These are phyloP conservation scores for Mycena vitilis DNA, from an alignment of 768 basidiomycete species.

Conservation along the genomic window DNA sequence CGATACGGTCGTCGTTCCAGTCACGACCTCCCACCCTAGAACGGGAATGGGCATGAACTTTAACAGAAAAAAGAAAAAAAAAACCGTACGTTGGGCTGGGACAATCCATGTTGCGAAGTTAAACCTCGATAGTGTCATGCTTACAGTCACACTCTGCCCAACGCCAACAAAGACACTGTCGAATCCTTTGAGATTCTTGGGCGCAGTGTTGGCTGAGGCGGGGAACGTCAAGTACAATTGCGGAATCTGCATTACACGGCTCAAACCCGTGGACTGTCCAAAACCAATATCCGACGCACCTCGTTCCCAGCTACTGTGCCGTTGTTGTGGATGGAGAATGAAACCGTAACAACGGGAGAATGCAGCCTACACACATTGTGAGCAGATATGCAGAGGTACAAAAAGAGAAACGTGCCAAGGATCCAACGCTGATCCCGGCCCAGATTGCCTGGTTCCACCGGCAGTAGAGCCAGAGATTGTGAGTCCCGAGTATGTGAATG, in stretches of 20 bases:
- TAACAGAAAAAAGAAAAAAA: not conserved
- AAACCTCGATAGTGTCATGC: slow-evolving; percentile 60
- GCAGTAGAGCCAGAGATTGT: slow-evolving; percentile 54
- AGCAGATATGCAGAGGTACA: not conserved
- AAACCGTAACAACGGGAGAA: slow-evolving; percentile 61
- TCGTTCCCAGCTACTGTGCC: slow-evolving; percentile 67
- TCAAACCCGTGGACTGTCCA: not conserved
- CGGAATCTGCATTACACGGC: slow-evolving; percentile 52
- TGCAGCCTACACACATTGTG: slow-evolving; percentile 54
- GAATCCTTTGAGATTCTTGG: slow-evolving; percentile 67
- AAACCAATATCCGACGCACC: slow-evolving; percentile 44
- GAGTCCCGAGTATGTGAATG: slow-evolving; percentile 62
- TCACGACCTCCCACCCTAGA: slow-evolving; percentile 62
- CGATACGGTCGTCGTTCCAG: slow-evolving; percentile 57
- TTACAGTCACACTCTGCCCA: slow-evolving; percentile 59
- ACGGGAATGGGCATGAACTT: not conserved
- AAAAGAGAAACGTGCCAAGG: slow-evolving; percentile 51
- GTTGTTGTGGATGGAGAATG: slow-evolving; percentile 64
- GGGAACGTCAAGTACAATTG: slow-evolving; percentile 68
- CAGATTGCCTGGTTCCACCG: slow-evolving; percentile 56
- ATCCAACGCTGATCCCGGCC: slow-evolving; percentile 63
- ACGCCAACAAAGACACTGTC: slow-evolving; percentile 60
- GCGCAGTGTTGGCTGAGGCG: slow-evolving; percentile 58
- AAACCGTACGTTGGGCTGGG: slow-evolving; percentile 49
- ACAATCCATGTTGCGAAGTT: slow-evolving; percentile 69